These are phyloP conservation scores for Sarcodon aspratus DNA, from an alignment of 768 basidiomycete genomes.

Conservation along the genomic window DNA sequence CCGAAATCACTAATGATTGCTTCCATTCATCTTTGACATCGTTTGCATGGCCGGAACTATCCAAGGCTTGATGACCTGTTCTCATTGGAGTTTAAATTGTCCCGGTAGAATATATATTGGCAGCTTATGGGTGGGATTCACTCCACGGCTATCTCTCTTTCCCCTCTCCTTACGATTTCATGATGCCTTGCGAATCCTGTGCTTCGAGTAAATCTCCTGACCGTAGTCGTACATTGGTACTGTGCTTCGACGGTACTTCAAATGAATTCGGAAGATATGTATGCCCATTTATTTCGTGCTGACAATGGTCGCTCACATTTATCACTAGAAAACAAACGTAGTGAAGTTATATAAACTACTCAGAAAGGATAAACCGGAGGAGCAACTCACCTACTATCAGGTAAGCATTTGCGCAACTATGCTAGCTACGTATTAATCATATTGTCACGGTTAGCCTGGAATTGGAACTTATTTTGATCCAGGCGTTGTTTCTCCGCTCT, in stretches of 20 bases:
- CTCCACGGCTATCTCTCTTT: too few relatives aligned
- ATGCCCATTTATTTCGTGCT: constrained; percentile 4
- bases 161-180: too few relatives aligned
- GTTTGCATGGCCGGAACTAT: too few relatives aligned
- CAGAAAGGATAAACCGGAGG: constrained; percentile 39
- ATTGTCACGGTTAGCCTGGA: constrained; percentile 24
- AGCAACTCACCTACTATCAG: constrained; percentile 64
- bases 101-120: too few relatives aligned
- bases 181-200: too few relatives aligned
- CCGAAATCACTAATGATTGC: too few relatives aligned
- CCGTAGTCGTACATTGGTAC: constrained; percentile 9
- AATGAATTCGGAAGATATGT: constrained; percentile 22
- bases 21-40: too few relatives aligned
- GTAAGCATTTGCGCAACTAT: constrained; percentile 12
- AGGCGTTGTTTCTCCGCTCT: constrained; percentile 54
- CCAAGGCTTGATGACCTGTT: too few relatives aligned
- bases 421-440: not conserved
- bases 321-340: constrained; percentile 51
- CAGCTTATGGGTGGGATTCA: too few relatives aligned
- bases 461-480: constrained; percentile 44
- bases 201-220: too few relatives aligned
- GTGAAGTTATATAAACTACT: constrained; percentile 61
- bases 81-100: too few relatives aligned
- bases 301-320: not conserved
- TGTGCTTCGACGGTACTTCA: constrained; percentile 50